A percentile compares a stretch with the other conserved stretches of the same genome.
Conservation (phyloP, 1,284 basidiomycete species). For the Ceratorhiza oryzae-sativae region DNA sequence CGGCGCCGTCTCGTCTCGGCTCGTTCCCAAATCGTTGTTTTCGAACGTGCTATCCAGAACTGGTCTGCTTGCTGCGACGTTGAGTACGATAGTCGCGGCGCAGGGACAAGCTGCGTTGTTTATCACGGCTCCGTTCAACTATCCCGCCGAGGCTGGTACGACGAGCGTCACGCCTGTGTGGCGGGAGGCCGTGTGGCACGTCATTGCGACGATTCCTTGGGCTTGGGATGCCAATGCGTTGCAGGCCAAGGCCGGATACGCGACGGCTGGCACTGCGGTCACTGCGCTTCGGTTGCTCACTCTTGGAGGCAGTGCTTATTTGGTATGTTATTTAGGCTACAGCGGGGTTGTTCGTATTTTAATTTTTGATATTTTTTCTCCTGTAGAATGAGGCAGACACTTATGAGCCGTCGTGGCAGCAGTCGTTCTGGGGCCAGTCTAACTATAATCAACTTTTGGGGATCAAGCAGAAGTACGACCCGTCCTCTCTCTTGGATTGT, state of each 20-base stretch:
- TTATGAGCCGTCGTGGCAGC: slow-evolving; percentile 1
- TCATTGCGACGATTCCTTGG: background rate
- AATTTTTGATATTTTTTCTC: background rate
- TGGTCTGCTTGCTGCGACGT: background rate
- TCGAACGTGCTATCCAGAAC: background rate
- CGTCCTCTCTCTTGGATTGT: slow-evolving; percentile 18
- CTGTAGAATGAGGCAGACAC: slow-evolving; percentile 34
- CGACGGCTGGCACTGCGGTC: background rate
- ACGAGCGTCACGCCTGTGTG: slow-evolving; percentile 29
- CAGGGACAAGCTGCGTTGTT: slow-evolving; percentile 7
- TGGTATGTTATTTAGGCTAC: background rate
- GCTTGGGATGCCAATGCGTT: slow-evolving; percentile 7
- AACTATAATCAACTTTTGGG: slow-evolving; percentile 6
- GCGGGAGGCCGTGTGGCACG: slow-evolving; percentile 26
- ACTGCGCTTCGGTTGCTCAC: slow-evolving; percentile 9
- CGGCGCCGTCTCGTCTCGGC: slow-evolving; percentile 17
- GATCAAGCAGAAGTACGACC: slow-evolving; percentile 32
- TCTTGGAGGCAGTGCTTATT: slow-evolving; percentile 24
- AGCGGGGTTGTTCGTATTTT: no score
- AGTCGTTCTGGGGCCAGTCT: slow-evolving; percentile 25
- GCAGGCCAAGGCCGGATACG: background rate
- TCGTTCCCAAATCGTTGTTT: slow-evolving; percentile 3
- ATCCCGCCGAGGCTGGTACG: background rate
- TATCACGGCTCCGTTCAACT: slow-evolving; percentile 16
- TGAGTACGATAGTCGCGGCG: background rate